Conservation (phyloP, 192 early-diverging fungal species). For the Coemansia biformis region DNA sequence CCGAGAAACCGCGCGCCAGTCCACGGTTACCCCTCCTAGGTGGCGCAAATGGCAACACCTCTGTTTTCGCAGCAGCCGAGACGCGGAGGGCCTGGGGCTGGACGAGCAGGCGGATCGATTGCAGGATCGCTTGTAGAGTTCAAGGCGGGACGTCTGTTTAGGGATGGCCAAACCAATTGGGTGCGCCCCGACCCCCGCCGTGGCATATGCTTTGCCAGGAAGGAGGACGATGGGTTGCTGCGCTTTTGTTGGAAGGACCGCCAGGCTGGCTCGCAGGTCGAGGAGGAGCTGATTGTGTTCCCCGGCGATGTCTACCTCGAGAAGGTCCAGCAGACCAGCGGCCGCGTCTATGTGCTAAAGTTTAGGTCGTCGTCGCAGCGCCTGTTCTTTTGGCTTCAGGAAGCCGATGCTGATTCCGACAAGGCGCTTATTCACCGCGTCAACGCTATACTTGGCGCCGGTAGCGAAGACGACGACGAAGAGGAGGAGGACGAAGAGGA, state of each 20-base stretch:
- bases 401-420: conserved; percentile 56
- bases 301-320: conserved; percentile 69
- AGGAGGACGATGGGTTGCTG: conserved; percentile 64
- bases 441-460: conserved; percentile 56
- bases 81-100: conserved; percentile 1
- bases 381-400: conserved; percentile 84
- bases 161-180: conserved; percentile 59
- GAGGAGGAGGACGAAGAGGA: conserved; percentile 14
- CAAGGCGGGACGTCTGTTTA: conserved; percentile 66
- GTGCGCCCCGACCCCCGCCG: conserved; percentile 70
- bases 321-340: conserved; percentile 53
- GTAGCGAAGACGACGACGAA: conserved; percentile 6
- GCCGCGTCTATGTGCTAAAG: conserved; percentile 74
- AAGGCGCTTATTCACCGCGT: conserved; percentile 52
- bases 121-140: conserved; percentile 52
- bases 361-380: conserved; percentile 76
- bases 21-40: too few species aligned
- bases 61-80: conserved; percentile 21
- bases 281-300: conserved; percentile 69
- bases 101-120: conserved; percentile 2
- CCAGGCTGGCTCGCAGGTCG: conserved; percentile 7
- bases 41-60: conserved; percentile 31
- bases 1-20: too few species aligned
- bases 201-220: conserved; percentile 47
- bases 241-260: conserved; percentile 81